Conservation (phyloP, 768 basidiomycete genomes). For the Cyclocybe cylindracea region DNA sequence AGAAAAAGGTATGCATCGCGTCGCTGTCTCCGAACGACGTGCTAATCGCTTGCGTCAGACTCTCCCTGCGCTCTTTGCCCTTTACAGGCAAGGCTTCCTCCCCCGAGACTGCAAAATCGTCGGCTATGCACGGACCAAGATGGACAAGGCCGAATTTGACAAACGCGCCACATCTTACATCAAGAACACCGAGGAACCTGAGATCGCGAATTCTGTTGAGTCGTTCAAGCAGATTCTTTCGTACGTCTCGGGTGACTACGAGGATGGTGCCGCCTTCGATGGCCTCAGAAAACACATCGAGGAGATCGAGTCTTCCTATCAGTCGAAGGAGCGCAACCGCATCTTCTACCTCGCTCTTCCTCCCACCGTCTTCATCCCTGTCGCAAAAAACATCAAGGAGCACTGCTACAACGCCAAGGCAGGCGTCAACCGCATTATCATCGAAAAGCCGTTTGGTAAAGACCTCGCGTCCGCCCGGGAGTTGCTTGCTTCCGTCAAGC, state of each 20-base stretch:
- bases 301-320: constrained; percentile 74
- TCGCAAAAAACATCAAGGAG: constrained; percentile 80
- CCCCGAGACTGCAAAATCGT: constrained; percentile 87
- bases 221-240: constrained; percentile 81
- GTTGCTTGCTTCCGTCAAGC: constrained; percentile 77
- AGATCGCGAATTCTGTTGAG: constrained; percentile 62
- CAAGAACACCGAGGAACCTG: constrained; percentile 71
- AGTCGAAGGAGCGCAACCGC: constrained; percentile 68
- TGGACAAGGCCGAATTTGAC: constrained; percentile 83
- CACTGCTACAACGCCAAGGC: constrained; percentile 69
- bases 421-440: constrained; percentile 89
- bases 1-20: constrained; percentile 80
- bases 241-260: constrained; percentile 89
- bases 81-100: constrained; percentile 79
- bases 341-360: constrained; percentile 98
- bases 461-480: constrained; percentile 83
- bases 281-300: constrained; percentile 75
- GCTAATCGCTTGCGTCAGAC: constrained; percentile 55
- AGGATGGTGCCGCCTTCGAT: constrained; percentile 78
- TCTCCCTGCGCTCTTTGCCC: constrained; percentile 90
- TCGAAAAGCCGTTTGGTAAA: constrained; percentile 99
- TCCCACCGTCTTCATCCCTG: constrained; percentile 93
- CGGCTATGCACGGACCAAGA: constrained; percentile 96
- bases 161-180: constrained; percentile 84
- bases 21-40: neutral